phyloP scores from a whole-genome alignment of 1,139 yeast species.

The Scheffersomyces titani region DNA sequence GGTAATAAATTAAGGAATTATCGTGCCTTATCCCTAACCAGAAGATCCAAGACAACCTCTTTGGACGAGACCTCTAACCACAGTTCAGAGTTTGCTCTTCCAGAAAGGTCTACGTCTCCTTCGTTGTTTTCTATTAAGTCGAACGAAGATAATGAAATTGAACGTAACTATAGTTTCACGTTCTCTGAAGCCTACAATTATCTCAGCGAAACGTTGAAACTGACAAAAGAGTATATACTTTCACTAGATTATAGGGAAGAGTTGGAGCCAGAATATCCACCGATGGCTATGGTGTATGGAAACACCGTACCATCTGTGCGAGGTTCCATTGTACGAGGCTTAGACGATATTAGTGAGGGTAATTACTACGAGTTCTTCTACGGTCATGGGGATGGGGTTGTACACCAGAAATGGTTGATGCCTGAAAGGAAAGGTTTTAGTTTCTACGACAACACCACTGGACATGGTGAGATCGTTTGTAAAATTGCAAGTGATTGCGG shows the following conservation, averaged over 20 bases:
- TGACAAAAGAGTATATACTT: slow-evolving; percentile 59
- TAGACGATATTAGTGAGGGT: slow-evolving; percentile 68
- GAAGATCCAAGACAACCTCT: slow-evolving; percentile 5
- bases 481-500: slow-evolving; percentile 67
- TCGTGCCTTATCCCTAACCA: slow-evolving; percentile 17
- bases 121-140: neutral
- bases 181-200: slow-evolving; percentile 68
- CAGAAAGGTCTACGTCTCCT: neutral
- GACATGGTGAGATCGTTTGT: slow-evolving; percentile 58
- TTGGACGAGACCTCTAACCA: neutral
- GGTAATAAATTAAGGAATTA: slow-evolving; percentile 23
- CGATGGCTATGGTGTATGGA: slow-evolving; percentile 79
- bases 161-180: slow-evolving; percentile 25
- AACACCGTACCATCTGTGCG: slow-evolving; percentile 81
- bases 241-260: slow-evolving; percentile 58
- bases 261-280: slow-evolving; percentile 62
- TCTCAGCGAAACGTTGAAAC: slow-evolving; percentile 57
- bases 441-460: slow-evolving; percentile 29
- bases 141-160: slow-evolving; percentile 8
- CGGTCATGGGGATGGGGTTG: slow-evolving; percentile 94
- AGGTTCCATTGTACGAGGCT: slow-evolving; percentile 65
- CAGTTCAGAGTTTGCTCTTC: neutral
- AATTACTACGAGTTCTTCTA: slow-evolving; percentile 74
- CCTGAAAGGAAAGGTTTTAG: slow-evolving; percentile 73
- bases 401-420: slow-evolving; percentile 78